Conservation (phyloP, 345 rosid genomes). For the Carallia brachiata region DNA sequence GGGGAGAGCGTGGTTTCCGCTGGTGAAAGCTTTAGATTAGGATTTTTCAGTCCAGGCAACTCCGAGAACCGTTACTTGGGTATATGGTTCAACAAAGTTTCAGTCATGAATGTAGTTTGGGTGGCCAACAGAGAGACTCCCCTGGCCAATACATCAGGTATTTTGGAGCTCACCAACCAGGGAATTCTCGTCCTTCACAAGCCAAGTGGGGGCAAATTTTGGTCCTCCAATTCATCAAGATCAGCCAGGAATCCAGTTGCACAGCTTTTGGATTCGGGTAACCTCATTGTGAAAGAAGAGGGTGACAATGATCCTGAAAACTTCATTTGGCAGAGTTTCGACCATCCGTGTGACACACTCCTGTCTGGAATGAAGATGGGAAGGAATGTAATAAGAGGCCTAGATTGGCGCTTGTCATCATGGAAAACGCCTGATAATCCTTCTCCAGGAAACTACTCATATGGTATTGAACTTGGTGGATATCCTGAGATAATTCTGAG, state of each 20-base stretch:
- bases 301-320: neutral
- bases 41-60: neutral
- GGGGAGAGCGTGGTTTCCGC: conserved; percentile 1
- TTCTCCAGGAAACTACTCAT: conserved; percentile 6
- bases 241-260: neutral
- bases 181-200: conserved; percentile 1
- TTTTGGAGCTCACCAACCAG: neutral
- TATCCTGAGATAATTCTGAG: conserved; percentile 10
- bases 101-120: neutral
- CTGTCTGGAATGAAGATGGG: conserved; percentile 24
- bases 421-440: conserved; percentile 11
- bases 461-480: conserved; percentile 6
- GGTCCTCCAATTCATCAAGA: conserved; percentile 4
- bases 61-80: neutral
- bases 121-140: conserved; percentile 12
- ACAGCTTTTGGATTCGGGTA: conserved; percentile 4
- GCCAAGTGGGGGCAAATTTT: neutral
- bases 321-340: conserved; percentile 9
- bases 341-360: conserved; percentile 8
- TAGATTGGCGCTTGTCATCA: conserved; percentile 7
- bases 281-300: conserved; percentile 7
- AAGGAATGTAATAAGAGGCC: conserved; percentile 7
- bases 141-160: neutral
- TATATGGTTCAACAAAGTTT: neutral
- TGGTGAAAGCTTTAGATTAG: neutral